Evolutionary conservation across 2,329 filamentous ascomycete species (phyloP), one percentile per base, ranked within the genome.

Genomic region (Sphaerostilbella broomeana): DNA sequence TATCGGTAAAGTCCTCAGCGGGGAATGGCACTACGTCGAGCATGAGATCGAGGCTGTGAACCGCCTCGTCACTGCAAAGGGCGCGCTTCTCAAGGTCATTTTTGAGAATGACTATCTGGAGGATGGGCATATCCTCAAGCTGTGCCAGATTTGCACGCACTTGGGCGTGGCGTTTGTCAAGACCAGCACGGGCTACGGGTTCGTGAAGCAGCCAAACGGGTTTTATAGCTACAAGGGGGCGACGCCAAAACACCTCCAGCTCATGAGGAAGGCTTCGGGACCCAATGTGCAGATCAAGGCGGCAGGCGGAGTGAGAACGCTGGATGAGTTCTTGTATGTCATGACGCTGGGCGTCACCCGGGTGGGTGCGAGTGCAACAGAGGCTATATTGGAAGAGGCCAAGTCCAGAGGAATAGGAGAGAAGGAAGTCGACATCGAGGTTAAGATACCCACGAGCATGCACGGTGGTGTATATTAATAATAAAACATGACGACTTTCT

Each of bases 161-260:
- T 24, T 73, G 0, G 57, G 56, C 0, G 75, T 79, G 0, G 74
- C 67, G 0, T 80, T 77, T 41, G 67, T 79, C 47, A 79, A 79
- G 60, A 79, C 76, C 0, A 75, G 72, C 1, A 77, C 75, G 0
- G 75, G 76, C 1, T 79, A 77, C 47, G 75, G 74, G 0, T 78
- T 79, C 29, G 71, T 77, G 11, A 79, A 78, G 56, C 68, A 70
- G 52, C 25, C 53, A 0, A 60, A 67, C 43, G 73, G 73, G 0
- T 52, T 59, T 30, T 79, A 77, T 45, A 64, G 60, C 6, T 78
- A 75, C 53, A 60, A 63, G 10, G 75, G 74, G 0, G 73, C 74
- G 0, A 78, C 72, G 0, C 53, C 70, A 7, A 53, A 52, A 16
- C 65, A 75, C 47, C 50, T 81, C 11, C 65, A 66, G 54, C 48